phyloP scores from a whole-genome alignment of 306 rosid genomes.

The Cucurbita argyrosperma region DNA sequence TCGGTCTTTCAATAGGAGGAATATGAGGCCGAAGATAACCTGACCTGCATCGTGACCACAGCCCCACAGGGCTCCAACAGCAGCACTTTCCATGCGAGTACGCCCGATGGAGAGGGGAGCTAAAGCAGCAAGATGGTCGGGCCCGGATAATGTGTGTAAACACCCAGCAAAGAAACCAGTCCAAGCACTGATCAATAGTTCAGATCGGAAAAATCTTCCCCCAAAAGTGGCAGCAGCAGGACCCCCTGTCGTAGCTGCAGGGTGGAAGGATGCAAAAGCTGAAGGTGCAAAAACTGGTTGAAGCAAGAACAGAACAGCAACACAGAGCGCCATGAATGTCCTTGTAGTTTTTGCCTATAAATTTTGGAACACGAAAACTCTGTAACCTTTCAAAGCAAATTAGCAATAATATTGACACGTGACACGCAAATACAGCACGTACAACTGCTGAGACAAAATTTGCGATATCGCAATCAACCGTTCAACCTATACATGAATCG shows the following conservation, averaged over 20 bases:
- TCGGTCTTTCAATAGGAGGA: conserved; percentile 67
- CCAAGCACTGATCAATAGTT: conserved; percentile 81
- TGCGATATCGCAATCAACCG: neutral
- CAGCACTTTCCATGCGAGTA: conserved; percentile 76
- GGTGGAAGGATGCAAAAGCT: conserved; percentile 64
- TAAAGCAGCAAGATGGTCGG: conserved; percentile 94
- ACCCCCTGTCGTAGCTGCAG: conserved; percentile 46
- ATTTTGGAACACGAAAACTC: conserved; percentile 5
- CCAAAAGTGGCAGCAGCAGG: conserved; percentile 41
- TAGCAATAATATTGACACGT: neutral
- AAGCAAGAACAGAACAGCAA: conserved; percentile 39
- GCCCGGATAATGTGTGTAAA: conserved; percentile 89
- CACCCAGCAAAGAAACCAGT: conserved; percentile 93
- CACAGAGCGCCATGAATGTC: conserved; percentile 40
- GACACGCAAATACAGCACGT: neutral
- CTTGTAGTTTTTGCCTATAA: conserved; percentile 25
- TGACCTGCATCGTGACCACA: conserved; percentile 97
- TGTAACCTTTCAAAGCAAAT: neutral
- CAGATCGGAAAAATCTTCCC: conserved; percentile 43
- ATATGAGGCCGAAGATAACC: conserved; percentile 64
- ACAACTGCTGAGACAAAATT: neutral
- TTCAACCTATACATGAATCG: neutral
- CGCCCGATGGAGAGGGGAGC: conserved; percentile 93
- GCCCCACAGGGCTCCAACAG: conserved; percentile 97
- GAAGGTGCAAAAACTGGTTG: conserved; percentile 77